These are phyloP conservation scores for Triticum timopheevii DNA, from an alignment of 176 grass and related monocot genomes.

Conservation along the genomic window DNA sequence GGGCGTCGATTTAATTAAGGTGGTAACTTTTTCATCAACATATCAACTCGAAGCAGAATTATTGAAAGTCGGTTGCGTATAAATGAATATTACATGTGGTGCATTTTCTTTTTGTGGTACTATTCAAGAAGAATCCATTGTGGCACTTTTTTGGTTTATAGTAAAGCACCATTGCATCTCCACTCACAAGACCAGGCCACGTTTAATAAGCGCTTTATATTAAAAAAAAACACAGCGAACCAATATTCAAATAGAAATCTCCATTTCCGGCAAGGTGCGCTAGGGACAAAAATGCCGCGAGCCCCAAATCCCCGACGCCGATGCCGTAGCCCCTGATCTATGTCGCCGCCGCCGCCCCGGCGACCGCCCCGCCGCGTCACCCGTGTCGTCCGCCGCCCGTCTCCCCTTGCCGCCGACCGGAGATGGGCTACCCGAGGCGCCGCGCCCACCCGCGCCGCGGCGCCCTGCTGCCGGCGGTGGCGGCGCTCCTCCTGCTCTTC, in stretches of 20 bases:
- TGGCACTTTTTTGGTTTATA: too few species aligned
- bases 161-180: not conserved
- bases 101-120: too few species aligned
- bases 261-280: not conserved
- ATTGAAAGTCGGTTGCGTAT: too few species aligned
- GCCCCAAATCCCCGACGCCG: not conserved
- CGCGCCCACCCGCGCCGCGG: conserved; percentile 49
- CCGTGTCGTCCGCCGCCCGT: not conserved
- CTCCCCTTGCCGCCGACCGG: not conserved
- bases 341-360: not conserved
- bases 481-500: conserved; percentile 46
- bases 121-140: too few species aligned
- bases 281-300: not conserved
- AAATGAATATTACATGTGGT: too few species aligned
- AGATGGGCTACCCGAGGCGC: conserved; percentile 63
- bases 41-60: too few species aligned
- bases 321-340: conserved; percentile 18
- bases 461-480: conserved; percentile 36
- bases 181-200: not conserved
- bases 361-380: not conserved
- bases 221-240: not conserved
- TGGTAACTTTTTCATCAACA: too few species aligned
- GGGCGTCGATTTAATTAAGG: too few species aligned
- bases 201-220: not conserved
- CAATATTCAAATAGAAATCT: not conserved